Conservation (phyloP, 139 green algal genomes). For the Pedinophyceae sp. region DNA sequence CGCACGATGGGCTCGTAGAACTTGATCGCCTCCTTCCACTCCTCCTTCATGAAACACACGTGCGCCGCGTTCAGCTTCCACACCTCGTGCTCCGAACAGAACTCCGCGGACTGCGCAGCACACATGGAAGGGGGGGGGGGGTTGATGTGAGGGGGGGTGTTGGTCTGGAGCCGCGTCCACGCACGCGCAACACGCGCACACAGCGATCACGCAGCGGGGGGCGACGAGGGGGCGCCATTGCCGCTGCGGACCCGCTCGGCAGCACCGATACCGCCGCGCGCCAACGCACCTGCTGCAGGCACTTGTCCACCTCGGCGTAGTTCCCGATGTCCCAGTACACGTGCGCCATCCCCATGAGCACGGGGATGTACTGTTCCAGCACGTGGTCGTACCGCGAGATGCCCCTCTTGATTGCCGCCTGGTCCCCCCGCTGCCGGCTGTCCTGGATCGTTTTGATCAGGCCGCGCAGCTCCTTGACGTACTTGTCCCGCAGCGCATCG, state of each 20-base stretch:
- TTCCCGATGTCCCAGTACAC: conserved; percentile 70
- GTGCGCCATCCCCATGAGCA: conserved; percentile 62
- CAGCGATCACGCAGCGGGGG: too few species aligned
- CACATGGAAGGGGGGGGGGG: too few species aligned
- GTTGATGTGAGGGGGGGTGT: too few species aligned
- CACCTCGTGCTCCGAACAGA: conserved; percentile 63
- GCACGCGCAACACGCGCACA: too few species aligned
- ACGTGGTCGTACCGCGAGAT: conserved; percentile 72
- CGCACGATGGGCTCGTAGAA: conserved; percentile 19
- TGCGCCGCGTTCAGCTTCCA: conserved; percentile 83
- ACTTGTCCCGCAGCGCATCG: conserved; percentile 32
- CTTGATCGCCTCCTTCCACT: conserved; percentile 55
- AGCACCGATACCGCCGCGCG: too few species aligned
- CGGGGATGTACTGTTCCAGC: conserved; percentile 56
- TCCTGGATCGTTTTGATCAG: conserved; percentile 63
- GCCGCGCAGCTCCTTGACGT: conserved; percentile 50
- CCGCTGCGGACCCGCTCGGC: too few species aligned
- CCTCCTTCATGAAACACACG: conserved; percentile 69
- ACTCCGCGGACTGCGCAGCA: conserved; percentile 63
- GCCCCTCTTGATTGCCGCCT: conserved; percentile 42
- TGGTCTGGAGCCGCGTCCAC: too few species aligned
- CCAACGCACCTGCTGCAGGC: conserved; percentile 52
- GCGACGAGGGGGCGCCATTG: too few species aligned
- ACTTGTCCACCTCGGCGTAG: conserved; percentile 45
- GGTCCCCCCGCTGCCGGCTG: conserved; percentile 37